Percentiles rank a stretch among this genome's conserved stretches.
phyloP scores from a whole-genome alignment of 75 land plant species.

The Gnetum montanum region DNA sequence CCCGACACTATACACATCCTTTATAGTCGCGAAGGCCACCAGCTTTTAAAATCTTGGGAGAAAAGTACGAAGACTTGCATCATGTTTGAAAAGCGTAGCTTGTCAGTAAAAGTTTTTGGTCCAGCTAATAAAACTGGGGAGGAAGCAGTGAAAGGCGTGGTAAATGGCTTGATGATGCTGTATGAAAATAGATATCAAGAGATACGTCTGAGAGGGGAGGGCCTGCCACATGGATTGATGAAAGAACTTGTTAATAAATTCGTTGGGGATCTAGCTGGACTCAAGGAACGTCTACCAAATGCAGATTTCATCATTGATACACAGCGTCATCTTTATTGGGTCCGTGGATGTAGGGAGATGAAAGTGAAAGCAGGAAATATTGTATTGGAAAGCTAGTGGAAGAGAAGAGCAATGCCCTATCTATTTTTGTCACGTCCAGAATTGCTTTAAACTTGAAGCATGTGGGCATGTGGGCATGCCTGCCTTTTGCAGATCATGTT shows the following conservation, averaged over 20 bases:
- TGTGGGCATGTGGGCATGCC: no score
- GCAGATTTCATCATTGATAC: conserved; percentile 36
- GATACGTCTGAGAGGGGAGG: conserved; percentile 40
- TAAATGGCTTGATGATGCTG: conserved; percentile 23
- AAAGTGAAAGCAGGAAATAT: conserved; percentile 38
- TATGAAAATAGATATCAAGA: conserved; percentile 44
- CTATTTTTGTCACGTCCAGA: conserved; percentile 70
- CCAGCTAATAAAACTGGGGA: conserved; percentile 15
- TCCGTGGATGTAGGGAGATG: conserved; percentile 37
- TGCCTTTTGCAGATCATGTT: conserved; percentile 47
- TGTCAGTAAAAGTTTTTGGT: conserved; percentile 46
- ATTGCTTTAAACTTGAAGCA: conserved; percentile 37
- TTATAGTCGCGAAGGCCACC: conserved; percentile 47
- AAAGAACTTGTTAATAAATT: conserved; percentile 49
- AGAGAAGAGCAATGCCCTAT: conserved; percentile 42
- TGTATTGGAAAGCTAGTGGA: conserved; percentile 15
- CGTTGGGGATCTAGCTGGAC: conserved; percentile 56
- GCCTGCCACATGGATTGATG: conserved; percentile 47
- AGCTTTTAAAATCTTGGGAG: conserved; percentile 28
- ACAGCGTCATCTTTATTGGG: conserved; percentile 33
- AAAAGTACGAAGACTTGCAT: conserved; percentile 47
- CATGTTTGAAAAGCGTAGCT: conserved; percentile 39
- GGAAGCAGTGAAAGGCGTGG: conserved; percentile 28
- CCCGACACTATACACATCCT: conserved; percentile 27
- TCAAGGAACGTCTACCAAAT: conserved; percentile 40